Evolutionary conservation across 169 alveolate genomes (phyloP), one percentile per base, ranked within the genome.

Genomic region (Plasmodium inui): DNA sequence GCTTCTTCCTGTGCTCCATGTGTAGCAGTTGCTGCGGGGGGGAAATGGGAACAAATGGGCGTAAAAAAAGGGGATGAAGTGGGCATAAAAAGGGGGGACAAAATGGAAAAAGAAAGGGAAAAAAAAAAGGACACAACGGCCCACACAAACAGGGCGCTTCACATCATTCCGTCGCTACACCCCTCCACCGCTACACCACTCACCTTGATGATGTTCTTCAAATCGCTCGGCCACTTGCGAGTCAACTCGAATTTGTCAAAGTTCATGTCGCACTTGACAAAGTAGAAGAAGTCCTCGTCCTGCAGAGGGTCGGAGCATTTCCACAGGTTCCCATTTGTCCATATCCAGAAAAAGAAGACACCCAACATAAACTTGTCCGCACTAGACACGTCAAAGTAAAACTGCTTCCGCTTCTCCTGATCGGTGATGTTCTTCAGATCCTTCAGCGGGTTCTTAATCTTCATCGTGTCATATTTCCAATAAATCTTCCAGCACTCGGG

Each of bases 281-380:
- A 86, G 32, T 86, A 86, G 32, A 86, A 86, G n/a, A 86, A 95
- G 92, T 95, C 95, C 12, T 81, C 84, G 73, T 96, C 98, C 89
- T 95, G 97, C 55, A 88, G 74, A 6, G 96, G 95, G 82, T 96
- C 98, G 5, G 98, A 96, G 50, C 92, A 95, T 17, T 92, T 93
- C 98, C 98, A 96, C 50, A 96, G 91, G 12, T 96, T 95, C 14
- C 98, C 98, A 26, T 96, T 97, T 0, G 98, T 94, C 98, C 98
- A 96, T 1, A 96, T 93, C 97, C 97, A 96, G 37, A 96, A 96
- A 93, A 96, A 84, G 10, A 96, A 94, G 92, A 86, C 93, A 19
- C 93, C 93, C 39, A 86, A 70, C 93, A 86, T 86, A 53, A 86
- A 86, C 14, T 86, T 84, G 78, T 96, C 98, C 37, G 98, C 98